Base-by-base conservation (phyloP, 108 stramenopile species). In the Cyclotella baltica region DNA sequence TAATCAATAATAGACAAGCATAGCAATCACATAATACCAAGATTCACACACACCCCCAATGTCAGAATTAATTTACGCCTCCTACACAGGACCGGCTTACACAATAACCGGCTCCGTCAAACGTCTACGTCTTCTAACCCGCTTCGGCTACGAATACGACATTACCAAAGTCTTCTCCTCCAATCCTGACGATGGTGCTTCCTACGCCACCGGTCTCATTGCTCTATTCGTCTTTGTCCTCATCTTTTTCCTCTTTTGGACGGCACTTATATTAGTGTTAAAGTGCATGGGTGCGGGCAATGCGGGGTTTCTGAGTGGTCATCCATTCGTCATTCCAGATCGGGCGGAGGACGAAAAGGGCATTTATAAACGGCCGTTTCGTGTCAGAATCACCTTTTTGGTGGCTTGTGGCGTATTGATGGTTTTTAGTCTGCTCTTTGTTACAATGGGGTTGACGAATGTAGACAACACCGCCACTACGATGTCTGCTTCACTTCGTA, bases 261-360 rank as follows among this genome's bases (percentile, higher is more conserved):
- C 46, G 1, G 36, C 69, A 20, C 20, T 51, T n/a, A 27, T 82
- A 18, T 6, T 72, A 8, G 70, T 76, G 0, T 72, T 82, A 31
- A 77, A 77, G 56, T 40, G 62, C 4, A 82, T 82, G 81, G 81
- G 81, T 30, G 76, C 76, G 1, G 81, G 64, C 15, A 77, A 82
- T 46, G 81, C 76, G 4, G 81, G 81, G 6, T 82, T 82, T 61
- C 43, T 82, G 15, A 63, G 68, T n/a, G 81, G 81, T 2, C 62
- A 77, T 53, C 76, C 50, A 22, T 82, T 82, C 52, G 65, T 82
- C 13, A 52, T 77, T 18, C 81, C 81, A 4, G 76, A 77, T 65
- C 70, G 70, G 15, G 71, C 47, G 0, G 76, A 82, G 16, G 76
- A 77, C 71, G 55, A 72, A 51, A 65, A 72, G 63, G 58, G 73